phyloP scores from a whole-genome alignment of 78 protist species.

The Isochrysis galbana region DNA sequence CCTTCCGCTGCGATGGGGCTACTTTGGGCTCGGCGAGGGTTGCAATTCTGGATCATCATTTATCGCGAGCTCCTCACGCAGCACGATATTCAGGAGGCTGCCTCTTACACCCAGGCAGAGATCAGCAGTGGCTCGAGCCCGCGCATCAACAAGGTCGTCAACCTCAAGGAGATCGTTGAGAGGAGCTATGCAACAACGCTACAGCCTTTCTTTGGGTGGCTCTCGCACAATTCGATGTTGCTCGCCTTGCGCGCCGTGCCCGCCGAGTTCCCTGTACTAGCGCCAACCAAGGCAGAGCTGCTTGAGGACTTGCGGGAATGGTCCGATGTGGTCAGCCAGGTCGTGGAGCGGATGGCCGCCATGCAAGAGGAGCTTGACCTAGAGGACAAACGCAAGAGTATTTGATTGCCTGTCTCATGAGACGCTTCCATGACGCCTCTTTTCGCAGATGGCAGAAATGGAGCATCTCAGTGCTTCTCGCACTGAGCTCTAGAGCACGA shows the following conservation, averaged over 20 bases:
- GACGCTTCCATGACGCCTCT: no score
- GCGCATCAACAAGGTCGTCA: background rate
- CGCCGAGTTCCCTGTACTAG: background rate
- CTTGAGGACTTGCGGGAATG: background rate
- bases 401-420: background rate
- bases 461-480: no score
- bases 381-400: background rate
- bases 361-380: background rate
- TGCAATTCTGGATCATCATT: background rate
- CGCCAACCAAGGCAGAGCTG: background rate
- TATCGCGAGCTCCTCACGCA: background rate
- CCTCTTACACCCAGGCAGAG: background rate
- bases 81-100: background rate
- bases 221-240: background rate
- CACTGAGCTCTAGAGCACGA: no score
- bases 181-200: background rate
- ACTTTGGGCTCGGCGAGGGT: conserved; percentile 3
- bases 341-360: background rate
- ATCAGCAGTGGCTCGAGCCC: background rate
- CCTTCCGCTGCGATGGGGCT: background rate
- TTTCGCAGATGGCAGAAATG: no score
- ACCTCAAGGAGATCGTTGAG: no score
- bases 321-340: background rate
- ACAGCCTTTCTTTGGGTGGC: background rate
- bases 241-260: background rate